Conservation (phyloP, 192 early-diverging fungal species). For the Spizellomyces sp. region DNA sequence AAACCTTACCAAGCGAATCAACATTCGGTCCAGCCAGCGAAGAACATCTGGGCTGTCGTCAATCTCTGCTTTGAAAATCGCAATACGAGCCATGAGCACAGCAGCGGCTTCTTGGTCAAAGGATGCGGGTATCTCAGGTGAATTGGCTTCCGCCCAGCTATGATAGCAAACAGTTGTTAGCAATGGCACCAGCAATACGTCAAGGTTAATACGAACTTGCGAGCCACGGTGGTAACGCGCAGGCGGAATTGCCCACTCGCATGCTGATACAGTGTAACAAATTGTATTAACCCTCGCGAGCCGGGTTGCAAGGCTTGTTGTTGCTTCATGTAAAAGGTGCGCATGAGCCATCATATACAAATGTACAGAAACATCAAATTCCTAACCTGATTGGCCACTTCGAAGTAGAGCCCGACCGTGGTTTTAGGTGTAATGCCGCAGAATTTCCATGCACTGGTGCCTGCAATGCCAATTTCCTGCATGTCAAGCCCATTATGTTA, state of each 20-base stretch:
- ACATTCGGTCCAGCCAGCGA: slow-evolving; percentile 97
- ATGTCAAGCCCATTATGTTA: neutral
- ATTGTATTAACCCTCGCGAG: slow-evolving; percentile 89
- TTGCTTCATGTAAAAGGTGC: neutral
- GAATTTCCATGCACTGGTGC: slow-evolving; percentile 95
- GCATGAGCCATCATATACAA: slow-evolving; percentile 4
- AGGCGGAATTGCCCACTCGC: slow-evolving; percentile 85
- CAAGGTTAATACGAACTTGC: slow-evolving; percentile 62
- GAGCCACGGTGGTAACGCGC: slow-evolving; percentile 92
- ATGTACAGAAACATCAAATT: slow-evolving; percentile 10
- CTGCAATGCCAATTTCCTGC: slow-evolving; percentile 93
- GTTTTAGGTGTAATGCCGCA: slow-evolving; percentile 84
- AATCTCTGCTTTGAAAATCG: slow-evolving; percentile 93
- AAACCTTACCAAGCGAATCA: slow-evolving; percentile 80
- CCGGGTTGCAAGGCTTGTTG: slow-evolving; percentile 75
- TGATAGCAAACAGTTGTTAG: neutral
- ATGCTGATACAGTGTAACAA: slow-evolving; percentile 96
- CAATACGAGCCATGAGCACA: slow-evolving; percentile 96
- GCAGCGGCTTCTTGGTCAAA: slow-evolving; percentile 99
- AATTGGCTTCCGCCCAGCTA: slow-evolving; percentile 74
- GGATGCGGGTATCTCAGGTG: slow-evolving; percentile 82
- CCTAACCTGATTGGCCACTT: slow-evolving; percentile 81
- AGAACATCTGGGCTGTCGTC: slow-evolving; percentile 97
- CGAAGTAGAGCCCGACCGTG: slow-evolving; percentile 92
- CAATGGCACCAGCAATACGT: neutral